A percentile compares a stretch with the other conserved stretches of the same genome.
Evolutionary conservation across 2,329 filamentous ascomycete genomes (phyloP).

Genomic region (Exophiala bonariae): DNA sequence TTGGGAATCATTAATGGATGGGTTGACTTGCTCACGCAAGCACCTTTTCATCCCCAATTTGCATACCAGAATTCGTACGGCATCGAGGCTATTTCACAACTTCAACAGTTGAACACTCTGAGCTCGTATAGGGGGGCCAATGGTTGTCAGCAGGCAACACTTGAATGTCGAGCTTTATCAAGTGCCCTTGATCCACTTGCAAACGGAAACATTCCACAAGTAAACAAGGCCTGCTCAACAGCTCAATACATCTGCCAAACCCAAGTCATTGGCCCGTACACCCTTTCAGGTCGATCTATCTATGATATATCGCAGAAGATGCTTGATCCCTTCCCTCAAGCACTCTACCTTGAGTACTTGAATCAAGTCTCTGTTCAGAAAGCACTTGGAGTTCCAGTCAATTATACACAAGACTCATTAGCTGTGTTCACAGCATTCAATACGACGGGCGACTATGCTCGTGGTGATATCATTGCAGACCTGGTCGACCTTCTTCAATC

Average conservation of each 20-base stretch:
- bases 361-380: conserved; percentile 56
- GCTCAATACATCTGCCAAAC: conserved; percentile 34
- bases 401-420: conserved; percentile 38
- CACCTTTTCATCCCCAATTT: conserved; percentile 40
- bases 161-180: conserved; percentile 25
- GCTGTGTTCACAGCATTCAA: conserved; percentile 32
- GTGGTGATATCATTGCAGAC: conserved; percentile 31
- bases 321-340: conserved; percentile 59
- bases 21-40: conserved; percentile 64
- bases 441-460: conserved; percentile 28
- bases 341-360: conserved; percentile 58
- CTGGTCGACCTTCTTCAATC: conserved; percentile 34
- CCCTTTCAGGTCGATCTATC: conserved; percentile 37
- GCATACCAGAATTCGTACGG: conserved; percentile 56
- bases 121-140: conserved; percentile 26
- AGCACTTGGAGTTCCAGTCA: conserved; percentile 56
- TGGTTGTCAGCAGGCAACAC: conserved; percentile 28
- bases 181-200: conserved; percentile 25
- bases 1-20: conserved; percentile 72
- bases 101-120: conserved; percentile 27
- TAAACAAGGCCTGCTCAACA: conserved; percentile 30
- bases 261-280: conserved; percentile 40
- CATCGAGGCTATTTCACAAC: conserved; percentile 52
- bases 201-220: conserved; percentile 22
- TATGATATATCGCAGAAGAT: conserved; percentile 60